phyloP scores from a whole-genome alignment of 345 rosid species.

The Xanthoceras sorbifolium region DNA sequence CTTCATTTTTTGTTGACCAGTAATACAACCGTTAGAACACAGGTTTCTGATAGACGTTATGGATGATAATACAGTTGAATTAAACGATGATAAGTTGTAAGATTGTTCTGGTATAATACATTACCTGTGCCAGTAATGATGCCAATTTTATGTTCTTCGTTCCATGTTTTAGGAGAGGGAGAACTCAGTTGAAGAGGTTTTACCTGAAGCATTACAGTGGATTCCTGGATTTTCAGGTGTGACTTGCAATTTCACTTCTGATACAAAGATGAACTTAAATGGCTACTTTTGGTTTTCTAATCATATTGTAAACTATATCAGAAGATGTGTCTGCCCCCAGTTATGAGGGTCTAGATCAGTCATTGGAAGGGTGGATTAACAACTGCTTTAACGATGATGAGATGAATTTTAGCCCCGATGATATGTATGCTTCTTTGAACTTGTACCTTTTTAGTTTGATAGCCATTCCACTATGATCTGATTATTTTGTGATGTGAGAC shows the following conservation, averaged over 20 bases:
- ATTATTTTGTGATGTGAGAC: constrained; percentile 23
- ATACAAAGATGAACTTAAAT: constrained; percentile 17
- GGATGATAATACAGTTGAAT: background rate
- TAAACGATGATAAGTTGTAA: background rate
- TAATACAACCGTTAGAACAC: background rate
- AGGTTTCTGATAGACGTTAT: background rate
- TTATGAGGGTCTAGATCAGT: constrained; percentile 56
- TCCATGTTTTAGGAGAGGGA: constrained; percentile 60
- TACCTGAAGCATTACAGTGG: constrained; percentile 56
- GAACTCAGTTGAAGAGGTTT: constrained; percentile 57
- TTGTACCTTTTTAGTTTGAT: constrained; percentile 22
- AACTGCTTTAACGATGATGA: constrained; percentile 72
- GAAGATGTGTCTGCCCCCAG: constrained; percentile 52
- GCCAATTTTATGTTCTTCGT: constrained; percentile 16
- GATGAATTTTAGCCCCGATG: constrained; percentile 49
- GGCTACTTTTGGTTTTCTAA: constrained; percentile 14
- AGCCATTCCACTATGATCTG: constrained; percentile 23
- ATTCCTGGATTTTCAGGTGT: constrained; percentile 71
- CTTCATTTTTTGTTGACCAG: background rate
- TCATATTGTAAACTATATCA: constrained; percentile 23
- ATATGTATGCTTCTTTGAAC: constrained; percentile 53
- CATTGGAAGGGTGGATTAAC: constrained; percentile 71
- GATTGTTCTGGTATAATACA: background rate
- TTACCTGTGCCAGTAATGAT: background rate
- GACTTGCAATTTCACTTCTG: constrained; percentile 12